A percentile compares a stretch with the other conserved stretches of the same genome.
phyloP scores from a whole-genome alignment of 2,329 filamentous ascomycete species.

The Aspergillus ochraceoroseus region DNA sequence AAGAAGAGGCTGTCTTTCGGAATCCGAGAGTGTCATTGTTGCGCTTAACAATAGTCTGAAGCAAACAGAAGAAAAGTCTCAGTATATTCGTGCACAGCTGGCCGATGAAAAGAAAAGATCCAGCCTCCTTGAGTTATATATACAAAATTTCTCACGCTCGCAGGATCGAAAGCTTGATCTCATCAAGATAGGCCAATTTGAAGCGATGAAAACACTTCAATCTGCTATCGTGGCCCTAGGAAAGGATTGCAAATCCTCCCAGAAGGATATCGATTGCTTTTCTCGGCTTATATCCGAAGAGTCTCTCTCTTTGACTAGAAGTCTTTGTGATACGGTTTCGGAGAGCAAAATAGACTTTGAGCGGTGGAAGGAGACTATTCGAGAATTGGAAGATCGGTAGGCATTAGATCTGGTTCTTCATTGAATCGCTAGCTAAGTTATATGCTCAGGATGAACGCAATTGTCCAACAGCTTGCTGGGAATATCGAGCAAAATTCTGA shows the following conservation, averaged over 20 bases:
- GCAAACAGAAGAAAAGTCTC: slow-evolving; percentile 21
- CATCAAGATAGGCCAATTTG: slow-evolving; percentile 25
- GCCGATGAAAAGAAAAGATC: slow-evolving; percentile 30
- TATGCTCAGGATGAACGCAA: slow-evolving; percentile 23
- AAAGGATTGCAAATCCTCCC: slow-evolving; percentile 15
- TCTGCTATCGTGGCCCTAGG: slow-evolving; percentile 17
- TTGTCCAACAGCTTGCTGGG: slow-evolving; percentile 16
- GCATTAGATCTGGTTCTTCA: neutral
- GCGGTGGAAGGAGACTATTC: slow-evolving; percentile 17
- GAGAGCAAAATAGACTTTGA: slow-evolving; percentile 19
- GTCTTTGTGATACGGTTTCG: slow-evolving; percentile 16
- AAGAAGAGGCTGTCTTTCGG: slow-evolving; percentile 20
- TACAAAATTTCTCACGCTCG: slow-evolving; percentile 24
- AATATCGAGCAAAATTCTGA: slow-evolving; percentile 19
- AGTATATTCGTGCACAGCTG: slow-evolving; percentile 21
- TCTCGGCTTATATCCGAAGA: slow-evolving; percentile 17
- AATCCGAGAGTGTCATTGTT: slow-evolving; percentile 18
- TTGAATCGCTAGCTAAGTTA: neutral
- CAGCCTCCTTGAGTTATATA: slow-evolving; percentile 30
- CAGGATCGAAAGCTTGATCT: slow-evolving; percentile 23
- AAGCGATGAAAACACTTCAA: slow-evolving; percentile 20
- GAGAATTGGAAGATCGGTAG: slow-evolving; percentile 25
- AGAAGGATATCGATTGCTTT: slow-evolving; percentile 15
- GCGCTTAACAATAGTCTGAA: slow-evolving; percentile 26
- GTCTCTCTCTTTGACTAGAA: slow-evolving; percentile 16